phyloP scores from a whole-genome alignment of 192 early-diverging fungal species.

The Geranomyces variabilis region DNA sequence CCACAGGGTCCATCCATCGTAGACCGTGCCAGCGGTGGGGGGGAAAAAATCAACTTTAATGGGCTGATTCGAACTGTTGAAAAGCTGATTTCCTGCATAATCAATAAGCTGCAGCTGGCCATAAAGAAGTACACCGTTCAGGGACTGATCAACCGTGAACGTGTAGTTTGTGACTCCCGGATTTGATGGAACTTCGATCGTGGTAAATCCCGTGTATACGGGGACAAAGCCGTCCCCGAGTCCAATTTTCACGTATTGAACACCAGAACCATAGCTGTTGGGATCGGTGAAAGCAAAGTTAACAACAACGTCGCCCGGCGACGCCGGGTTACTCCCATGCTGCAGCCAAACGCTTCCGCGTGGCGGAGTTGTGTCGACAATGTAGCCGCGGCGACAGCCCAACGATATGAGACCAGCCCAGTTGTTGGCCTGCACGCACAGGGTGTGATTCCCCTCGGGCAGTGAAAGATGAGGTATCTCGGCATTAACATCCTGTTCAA shows the following conservation, averaged over 20 bases:
- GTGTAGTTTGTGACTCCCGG: neutral
- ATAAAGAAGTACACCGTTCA: neutral
- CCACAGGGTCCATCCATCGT: neutral
- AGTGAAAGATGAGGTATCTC: neutral
- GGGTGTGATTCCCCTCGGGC: slow-evolving; percentile 21
- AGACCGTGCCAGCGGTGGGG: neutral
- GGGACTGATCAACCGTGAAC: neutral
- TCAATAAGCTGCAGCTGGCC: neutral
- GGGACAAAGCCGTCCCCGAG: slow-evolving; percentile 1
- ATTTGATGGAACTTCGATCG: neutral
- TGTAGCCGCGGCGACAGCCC: neutral
- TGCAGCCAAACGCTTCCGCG: neutral
- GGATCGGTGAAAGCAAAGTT: slow-evolving; percentile 5
- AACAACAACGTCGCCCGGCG: slow-evolving; percentile 8
- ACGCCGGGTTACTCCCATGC: neutral
- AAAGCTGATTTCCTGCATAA: neutral
- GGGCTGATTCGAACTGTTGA: neutral
- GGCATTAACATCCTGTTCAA: slow-evolving; percentile 1
- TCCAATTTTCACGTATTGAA: neutral
- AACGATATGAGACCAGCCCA: slow-evolving; percentile 13
- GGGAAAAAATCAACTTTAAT: neutral
- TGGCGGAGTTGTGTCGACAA: slow-evolving; percentile 20
- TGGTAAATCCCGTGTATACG: neutral
- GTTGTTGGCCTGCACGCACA: slow-evolving; percentile 18
- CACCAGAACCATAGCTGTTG: slow-evolving; percentile 3